These are phyloP conservation scores for Cryphonectria naterciae DNA, from an alignment of 2,329 filamentous ascomycete species.

Conservation along the genomic window DNA sequence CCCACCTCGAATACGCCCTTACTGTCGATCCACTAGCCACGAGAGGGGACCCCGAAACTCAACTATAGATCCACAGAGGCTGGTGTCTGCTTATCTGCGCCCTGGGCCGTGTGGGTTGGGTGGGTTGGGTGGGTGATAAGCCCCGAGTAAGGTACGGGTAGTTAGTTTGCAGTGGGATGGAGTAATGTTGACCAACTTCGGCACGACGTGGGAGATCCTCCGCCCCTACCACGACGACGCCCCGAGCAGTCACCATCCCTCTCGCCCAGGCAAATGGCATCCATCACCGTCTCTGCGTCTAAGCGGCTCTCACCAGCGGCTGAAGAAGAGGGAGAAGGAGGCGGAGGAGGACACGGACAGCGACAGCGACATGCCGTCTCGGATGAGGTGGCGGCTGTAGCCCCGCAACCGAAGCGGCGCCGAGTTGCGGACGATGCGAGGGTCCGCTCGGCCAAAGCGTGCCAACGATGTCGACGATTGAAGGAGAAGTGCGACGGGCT, in stretches of 20 bases:
- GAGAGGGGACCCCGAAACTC: slow-evolving; percentile 24
- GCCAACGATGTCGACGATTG: slow-evolving; percentile 30
- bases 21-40: slow-evolving; percentile 24
- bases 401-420: slow-evolving; percentile 27
- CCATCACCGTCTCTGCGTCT: slow-evolving; percentile 11
- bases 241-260: neutral
- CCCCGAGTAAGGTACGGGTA: neutral
- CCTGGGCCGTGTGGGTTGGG: neutral
- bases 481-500: slow-evolving; percentile 33
- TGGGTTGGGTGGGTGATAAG: slow-evolving; percentile 11
- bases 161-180: neutral
- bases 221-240: neutral
- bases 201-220: neutral
- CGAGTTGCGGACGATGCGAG: slow-evolving; percentile 27
- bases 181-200: neutral
- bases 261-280: slow-evolving; percentile 13
- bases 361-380: neutral
- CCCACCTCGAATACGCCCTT: neutral
- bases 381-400: neutral
- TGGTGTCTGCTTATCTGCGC: slow-evolving; percentile 19
- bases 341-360: neutral
- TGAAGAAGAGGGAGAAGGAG: slow-evolving; percentile 7
- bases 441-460: slow-evolving; percentile 26
- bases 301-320: slow-evolving; percentile 21
- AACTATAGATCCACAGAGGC: slow-evolving; percentile 13